Evolutionary conservation across 352 stramenopile genomes (phyloP).

Genomic region (Pythium scleroteichum): DNA sequence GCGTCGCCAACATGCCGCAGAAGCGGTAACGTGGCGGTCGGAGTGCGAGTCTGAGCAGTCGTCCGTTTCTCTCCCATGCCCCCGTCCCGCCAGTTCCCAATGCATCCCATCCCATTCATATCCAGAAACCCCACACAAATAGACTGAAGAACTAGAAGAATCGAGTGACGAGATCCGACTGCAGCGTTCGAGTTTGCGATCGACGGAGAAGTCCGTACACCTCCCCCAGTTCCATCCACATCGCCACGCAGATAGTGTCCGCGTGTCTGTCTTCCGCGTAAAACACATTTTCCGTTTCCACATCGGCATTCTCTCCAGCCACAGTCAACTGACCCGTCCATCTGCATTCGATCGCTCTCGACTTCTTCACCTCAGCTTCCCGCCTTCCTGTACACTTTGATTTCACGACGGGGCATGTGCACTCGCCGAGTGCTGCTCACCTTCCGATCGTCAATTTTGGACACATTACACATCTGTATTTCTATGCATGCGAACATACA

Average conservation of each 20-base stretch:
- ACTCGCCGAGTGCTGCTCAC: constrained; percentile 4
- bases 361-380: background rate
- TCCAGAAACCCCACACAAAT: constrained; percentile 16
- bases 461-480: constrained; percentile 21
- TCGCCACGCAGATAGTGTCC: background rate
- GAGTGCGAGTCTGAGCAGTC: background rate
- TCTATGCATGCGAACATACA: constrained; percentile 13
- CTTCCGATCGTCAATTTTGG: constrained; percentile 11
- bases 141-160: constrained; percentile 16
- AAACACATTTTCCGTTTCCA: constrained; percentile 16
- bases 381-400: background rate
- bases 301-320: constrained; percentile 6
- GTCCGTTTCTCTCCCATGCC: constrained; percentile 34
- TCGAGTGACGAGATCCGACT: background rate
- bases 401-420: background rate
- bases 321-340: background rate
- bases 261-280: constrained; percentile 6
- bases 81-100: background rate
- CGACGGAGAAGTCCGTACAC: background rate
- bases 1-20: constrained; percentile 80
- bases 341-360: constrained; percentile 4
- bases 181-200: background rate
- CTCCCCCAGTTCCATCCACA: background rate
- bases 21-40: constrained; percentile 54
- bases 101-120: constrained; percentile 24